phyloP scores from a whole-genome alignment of 2,329 filamentous ascomycete species.

The Apiospora saccharicola region DNA sequence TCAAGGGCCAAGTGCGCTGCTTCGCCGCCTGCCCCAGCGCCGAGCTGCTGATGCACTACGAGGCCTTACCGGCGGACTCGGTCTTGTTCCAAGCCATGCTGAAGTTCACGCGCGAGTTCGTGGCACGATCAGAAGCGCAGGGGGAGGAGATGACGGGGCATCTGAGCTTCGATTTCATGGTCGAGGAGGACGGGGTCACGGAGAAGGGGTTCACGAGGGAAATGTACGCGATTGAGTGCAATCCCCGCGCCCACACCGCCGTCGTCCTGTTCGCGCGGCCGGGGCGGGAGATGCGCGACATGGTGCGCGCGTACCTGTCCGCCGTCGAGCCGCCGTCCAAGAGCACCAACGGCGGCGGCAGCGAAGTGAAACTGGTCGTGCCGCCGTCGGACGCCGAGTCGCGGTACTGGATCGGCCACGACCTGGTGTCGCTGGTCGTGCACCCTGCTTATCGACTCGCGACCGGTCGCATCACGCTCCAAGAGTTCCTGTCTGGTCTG shows the following conservation, averaged over 20 bases:
- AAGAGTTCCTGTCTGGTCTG: slow-evolving; percentile 35
- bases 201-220: slow-evolving; percentile 44
- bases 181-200: slow-evolving; percentile 49
- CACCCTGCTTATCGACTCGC: slow-evolving; percentile 50
- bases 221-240: slow-evolving; percentile 75
- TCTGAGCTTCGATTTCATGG: slow-evolving; percentile 75
- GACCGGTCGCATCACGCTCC: slow-evolving; percentile 32
- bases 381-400: slow-evolving; percentile 37
- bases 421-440: slow-evolving; percentile 61
- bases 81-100: slow-evolving; percentile 67
- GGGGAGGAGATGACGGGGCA: slow-evolving; percentile 67
- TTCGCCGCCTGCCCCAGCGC: slow-evolving; percentile 73
- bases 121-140: slow-evolving; percentile 46
- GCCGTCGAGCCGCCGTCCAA: slow-evolving; percentile 41
- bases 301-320: slow-evolving; percentile 62
- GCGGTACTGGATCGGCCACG: slow-evolving; percentile 73
- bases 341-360: neutral
- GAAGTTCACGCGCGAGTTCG: slow-evolving; percentile 68
- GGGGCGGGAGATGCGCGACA: slow-evolving; percentile 48
- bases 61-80: slow-evolving; percentile 61
- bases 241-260: slow-evolving; percentile 73
- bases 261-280: slow-evolving; percentile 63
- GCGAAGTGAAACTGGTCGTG: slow-evolving; percentile 23
- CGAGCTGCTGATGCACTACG: slow-evolving; percentile 72
- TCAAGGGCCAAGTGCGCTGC: slow-evolving; percentile 68